Conservation (phyloP, 805 yeast species). For the Yarrowia porcina region DNA sequence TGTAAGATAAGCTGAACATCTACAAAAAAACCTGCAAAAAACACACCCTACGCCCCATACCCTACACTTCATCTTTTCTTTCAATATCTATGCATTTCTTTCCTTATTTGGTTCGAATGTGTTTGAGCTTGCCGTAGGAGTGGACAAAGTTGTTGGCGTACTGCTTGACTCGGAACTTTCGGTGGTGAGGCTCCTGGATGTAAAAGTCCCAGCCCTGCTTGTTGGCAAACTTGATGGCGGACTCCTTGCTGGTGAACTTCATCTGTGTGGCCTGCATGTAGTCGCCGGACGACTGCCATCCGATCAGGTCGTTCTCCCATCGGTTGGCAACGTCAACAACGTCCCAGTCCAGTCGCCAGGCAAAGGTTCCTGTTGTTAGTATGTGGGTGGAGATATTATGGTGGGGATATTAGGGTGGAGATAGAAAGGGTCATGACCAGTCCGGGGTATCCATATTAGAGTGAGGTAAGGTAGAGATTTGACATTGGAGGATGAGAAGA, state of each 20-base stretch:
- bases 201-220: slow-evolving; percentile 85
- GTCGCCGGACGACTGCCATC: slow-evolving; percentile 76
- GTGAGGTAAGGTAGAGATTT: not conserved
- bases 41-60: no score
- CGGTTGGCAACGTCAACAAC: slow-evolving; percentile 69
- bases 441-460: no score
- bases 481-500: no score
- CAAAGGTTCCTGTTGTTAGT: slow-evolving; percentile 34
- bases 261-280: slow-evolving; percentile 73
- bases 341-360: slow-evolving; percentile 85
- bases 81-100: slow-evolving; percentile 23
- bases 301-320: slow-evolving; percentile 88
- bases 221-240: slow-evolving; percentile 74
- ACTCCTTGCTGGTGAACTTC: slow-evolving; percentile 69
- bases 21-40: no score
- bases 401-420: not conserved
- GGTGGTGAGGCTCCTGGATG: slow-evolving; percentile 74
- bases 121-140: slow-evolving; percentile 67
- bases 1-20: no score
- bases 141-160: slow-evolving; percentile 71
- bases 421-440: no score
- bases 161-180: slow-evolving; percentile 70
- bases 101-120: slow-evolving; percentile 66
- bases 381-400: not conserved
- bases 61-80: not conserved